These are phyloP conservation scores for Eimeria maxima DNA, from an alignment of 169 alveolate species.

Conservation along the genomic window DNA sequence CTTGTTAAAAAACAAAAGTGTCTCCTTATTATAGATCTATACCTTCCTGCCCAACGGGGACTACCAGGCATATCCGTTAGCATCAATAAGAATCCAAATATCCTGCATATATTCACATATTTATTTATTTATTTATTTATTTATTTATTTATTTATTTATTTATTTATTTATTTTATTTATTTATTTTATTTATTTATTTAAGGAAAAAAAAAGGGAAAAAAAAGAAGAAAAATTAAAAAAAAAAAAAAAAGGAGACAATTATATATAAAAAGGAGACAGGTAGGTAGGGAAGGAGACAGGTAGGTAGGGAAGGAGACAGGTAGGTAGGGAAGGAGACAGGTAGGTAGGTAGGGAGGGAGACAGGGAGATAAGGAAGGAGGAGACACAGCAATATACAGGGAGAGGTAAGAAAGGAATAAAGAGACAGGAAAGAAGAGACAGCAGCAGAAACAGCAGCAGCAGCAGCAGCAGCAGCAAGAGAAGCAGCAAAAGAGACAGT, in stretches of 20 bases:
- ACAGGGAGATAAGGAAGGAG: background rate
- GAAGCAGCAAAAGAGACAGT: background rate
- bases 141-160: too few species aligned
- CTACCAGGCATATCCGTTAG: slow-evolving; percentile 95
- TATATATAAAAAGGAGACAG: too few species aligned
- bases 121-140: background rate
- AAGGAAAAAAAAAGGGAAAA: too few species aligned
- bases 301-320: background rate
- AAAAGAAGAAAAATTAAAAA: too few species aligned
- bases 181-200: too few species aligned
- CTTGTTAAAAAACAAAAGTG: slow-evolving; percentile 92
- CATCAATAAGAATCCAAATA: slow-evolving; percentile 93
- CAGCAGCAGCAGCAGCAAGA: slow-evolving; percentile 6
- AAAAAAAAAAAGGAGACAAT: background rate
- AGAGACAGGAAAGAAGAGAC: background rate
- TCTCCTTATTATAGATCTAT: slow-evolving; percentile 91
- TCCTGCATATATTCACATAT: slow-evolving; percentile 79
- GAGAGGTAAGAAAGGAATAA: background rate
- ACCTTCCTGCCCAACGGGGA: slow-evolving; percentile 96
- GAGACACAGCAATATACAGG: background rate
- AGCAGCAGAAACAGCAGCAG: background rate
- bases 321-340: background rate
- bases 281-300: slow-evolving; percentile 4
- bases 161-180: too few species aligned
- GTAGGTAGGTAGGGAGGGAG: background rate